Percentiles rank a stretch among this genome's conserved stretches.
Evolutionary conservation across 2,329 filamentous ascomycete genomes (phyloP).

Genomic region (Exophiala oligosperma): DNA sequence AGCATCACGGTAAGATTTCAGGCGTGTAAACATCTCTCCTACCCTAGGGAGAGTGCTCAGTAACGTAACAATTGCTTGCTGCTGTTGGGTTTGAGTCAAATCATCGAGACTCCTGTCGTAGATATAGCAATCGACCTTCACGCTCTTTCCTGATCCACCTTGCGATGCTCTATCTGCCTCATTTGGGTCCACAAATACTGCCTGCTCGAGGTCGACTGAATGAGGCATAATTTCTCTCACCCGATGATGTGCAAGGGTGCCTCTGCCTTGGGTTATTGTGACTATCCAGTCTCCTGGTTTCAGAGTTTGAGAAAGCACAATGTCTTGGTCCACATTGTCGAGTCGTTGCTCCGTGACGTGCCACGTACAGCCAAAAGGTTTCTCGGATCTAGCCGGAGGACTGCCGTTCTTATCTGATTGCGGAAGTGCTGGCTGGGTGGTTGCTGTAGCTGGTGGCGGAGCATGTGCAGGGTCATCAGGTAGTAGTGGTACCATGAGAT

Average conservation of each 20-base stretch:
- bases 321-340: not conserved
- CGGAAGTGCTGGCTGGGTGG: not conserved
- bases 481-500: constrained; percentile 51
- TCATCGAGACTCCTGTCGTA: constrained; percentile 45
- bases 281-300: constrained; percentile 25
- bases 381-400: not conserved
- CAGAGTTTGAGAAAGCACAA: not conserved
- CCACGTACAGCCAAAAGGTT: constrained; percentile 1
- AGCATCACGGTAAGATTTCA: constrained; percentile 40
- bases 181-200: not conserved
- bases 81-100: constrained; percentile 33
- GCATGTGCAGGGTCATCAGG: not conserved
- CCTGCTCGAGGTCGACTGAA: constrained; percentile 9
- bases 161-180: no score
- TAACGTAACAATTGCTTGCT: constrained; percentile 34
- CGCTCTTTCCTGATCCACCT: not conserved
- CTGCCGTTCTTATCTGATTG: not conserved
- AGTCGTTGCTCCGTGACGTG: not conserved
- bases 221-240: constrained; percentile 14
- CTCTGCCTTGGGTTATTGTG: not conserved
- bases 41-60: constrained; percentile 43
- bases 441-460: not conserved
- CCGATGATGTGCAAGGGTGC: constrained; percentile 8
- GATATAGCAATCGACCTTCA: constrained; percentile 26
- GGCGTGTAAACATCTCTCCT: constrained; percentile 45